Percentiles rank a stretch among this genome's conserved stretches.
Evolutionary conservation across 2,329 filamentous ascomycete species (phyloP).

Genomic region (Thelonectria blattea): DNA sequence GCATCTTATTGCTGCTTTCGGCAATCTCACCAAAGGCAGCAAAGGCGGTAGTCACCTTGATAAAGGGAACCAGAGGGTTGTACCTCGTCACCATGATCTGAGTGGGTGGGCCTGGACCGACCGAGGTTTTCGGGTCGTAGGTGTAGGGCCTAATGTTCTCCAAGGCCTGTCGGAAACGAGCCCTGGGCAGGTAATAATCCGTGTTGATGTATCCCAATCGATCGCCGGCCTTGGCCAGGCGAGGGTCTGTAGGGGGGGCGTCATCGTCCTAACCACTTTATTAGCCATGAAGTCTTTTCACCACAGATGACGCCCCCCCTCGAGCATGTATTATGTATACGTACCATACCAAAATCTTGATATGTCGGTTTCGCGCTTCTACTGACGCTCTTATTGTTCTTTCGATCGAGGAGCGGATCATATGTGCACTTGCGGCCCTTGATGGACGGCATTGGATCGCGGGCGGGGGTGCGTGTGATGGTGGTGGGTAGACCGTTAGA

Average conservation of each 20-base stretch:
- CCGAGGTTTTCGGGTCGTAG: constrained; percentile 82
- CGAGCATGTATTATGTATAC: constrained; percentile 55
- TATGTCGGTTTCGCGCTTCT: constrained; percentile 66
- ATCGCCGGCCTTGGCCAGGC: constrained; percentile 70
- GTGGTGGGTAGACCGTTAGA: constrained; percentile 42
- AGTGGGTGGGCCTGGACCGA: constrained; percentile 86
- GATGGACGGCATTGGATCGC: constrained; percentile 60
- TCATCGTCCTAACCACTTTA: constrained; percentile 75
- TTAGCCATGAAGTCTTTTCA: constrained; percentile 62
- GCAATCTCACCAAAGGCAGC: constrained; percentile 85
- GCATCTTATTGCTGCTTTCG: constrained; percentile 90
- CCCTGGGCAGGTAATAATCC: constrained; percentile 73
- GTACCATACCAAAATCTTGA: constrained; percentile 70
- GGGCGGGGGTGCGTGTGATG: constrained; percentile 57
- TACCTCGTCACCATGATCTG: constrained; percentile 97
- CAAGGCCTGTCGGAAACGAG: constrained; percentile 72
- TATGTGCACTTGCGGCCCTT: constrained; percentile 65
- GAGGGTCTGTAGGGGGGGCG: constrained; percentile 80
- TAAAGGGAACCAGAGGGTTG: constrained; percentile 84
- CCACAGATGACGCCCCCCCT: constrained; percentile 67
- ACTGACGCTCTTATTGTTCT: constrained; percentile 56
- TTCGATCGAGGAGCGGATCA: constrained; percentile 64
- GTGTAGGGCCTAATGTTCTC: constrained; percentile 83
- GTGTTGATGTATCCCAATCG: constrained; percentile 71
- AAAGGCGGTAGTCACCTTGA: constrained; percentile 77